phyloP scores from a whole-genome alignment of 2,329 filamentous ascomycete species.

The Colletotrichum karsti region DNA sequence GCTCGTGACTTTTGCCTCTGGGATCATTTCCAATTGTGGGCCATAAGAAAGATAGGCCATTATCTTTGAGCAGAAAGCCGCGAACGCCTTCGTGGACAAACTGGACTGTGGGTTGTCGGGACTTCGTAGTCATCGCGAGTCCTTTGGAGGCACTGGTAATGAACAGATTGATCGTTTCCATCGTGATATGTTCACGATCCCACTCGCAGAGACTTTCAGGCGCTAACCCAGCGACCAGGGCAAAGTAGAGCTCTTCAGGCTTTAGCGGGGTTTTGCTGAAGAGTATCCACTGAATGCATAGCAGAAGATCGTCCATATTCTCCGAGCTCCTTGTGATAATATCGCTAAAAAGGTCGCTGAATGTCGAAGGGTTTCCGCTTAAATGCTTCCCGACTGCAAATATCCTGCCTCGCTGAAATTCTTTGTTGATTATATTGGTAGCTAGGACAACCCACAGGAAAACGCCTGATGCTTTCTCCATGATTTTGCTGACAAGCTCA shows the following conservation, averaged over 20 bases:
- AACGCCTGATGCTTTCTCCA: constrained; percentile 48
- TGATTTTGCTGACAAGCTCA: constrained; percentile 41
- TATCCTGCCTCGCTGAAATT: constrained; percentile 35
- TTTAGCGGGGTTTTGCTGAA: constrained; percentile 51
- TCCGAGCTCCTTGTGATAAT: constrained; percentile 55
- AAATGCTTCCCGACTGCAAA: background rate
- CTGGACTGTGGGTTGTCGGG: constrained; percentile 43
- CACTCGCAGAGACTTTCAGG: constrained; percentile 32
- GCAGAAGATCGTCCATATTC: constrained; percentile 46
- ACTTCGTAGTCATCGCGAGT: constrained; percentile 48
- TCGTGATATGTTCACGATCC: constrained; percentile 27
- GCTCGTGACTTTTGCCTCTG: background rate
- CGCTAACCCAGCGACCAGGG: constrained; percentile 38
- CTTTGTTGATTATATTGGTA: constrained; percentile 45
- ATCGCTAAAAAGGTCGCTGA: constrained; percentile 55
- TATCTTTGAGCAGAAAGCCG: constrained; percentile 45
- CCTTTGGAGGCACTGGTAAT: constrained; percentile 55
- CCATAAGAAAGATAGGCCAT: background rate
- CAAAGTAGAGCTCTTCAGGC: constrained; percentile 46
- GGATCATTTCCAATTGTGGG: background rate
- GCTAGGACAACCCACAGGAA: constrained; percentile 56
- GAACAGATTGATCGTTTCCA: constrained; percentile 34
- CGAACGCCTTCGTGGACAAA: constrained; percentile 58
- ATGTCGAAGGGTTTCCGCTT: constrained; percentile 37
- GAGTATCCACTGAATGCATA: constrained; percentile 59